Conservation (phyloP, 306 rosid species). For the Acmispon strigosus region DNA sequence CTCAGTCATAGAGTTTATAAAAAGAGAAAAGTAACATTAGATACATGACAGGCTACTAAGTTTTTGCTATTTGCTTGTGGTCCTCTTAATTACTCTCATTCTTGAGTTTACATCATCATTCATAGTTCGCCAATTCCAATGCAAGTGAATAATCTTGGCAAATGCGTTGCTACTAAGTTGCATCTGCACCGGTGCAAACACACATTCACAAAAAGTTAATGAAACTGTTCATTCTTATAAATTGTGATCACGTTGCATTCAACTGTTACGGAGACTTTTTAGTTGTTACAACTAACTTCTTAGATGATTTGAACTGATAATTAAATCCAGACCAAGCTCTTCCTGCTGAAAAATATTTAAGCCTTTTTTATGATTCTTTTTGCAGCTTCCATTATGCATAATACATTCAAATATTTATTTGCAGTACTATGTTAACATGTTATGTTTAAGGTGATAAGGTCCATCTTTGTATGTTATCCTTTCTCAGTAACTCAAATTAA, state of each 20-base stretch:
- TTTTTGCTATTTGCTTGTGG: neutral
- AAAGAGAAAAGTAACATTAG: neutral
- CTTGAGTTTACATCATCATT: neutral
- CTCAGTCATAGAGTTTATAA: neutral
- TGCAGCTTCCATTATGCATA: neutral
- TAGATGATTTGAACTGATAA: too few relatives aligned
- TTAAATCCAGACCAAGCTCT: conserved; percentile 9
- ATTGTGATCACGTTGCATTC: neutral
- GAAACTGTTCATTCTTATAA: too few relatives aligned
- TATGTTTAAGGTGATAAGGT: neutral
- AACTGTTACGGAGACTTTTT: too few relatives aligned
- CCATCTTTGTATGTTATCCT: neutral
- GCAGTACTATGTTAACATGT: neutral
- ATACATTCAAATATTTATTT: too few relatives aligned
- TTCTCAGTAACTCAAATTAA: neutral
- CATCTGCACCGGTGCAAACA: too few relatives aligned
- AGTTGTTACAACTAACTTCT: too few relatives aligned
- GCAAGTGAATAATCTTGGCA: neutral
- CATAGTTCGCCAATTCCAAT: neutral
- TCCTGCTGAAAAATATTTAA: neutral
- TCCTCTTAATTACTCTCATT: neutral
- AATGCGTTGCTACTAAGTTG: neutral
- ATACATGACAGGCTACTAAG: neutral
- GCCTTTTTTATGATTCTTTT: too few relatives aligned
- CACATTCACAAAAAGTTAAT: too few relatives aligned